Conservation (phyloP, 495 filamentous ascomycete genomes). For the Lineolata rhizophorae region DNA sequence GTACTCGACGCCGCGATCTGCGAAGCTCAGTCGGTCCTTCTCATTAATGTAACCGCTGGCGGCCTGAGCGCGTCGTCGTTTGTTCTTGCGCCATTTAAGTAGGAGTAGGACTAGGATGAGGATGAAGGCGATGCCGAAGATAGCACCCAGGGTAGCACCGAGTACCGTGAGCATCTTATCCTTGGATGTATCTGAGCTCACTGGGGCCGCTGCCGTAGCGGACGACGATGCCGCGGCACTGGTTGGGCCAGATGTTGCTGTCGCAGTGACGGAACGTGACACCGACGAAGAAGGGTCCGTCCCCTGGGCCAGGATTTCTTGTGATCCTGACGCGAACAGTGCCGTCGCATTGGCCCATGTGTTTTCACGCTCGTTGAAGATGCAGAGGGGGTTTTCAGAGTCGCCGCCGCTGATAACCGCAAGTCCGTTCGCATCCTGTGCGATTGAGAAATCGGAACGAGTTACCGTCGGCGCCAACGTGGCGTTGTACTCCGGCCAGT, state of each 20-base stretch:
- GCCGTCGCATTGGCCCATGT: constrained; percentile 57
- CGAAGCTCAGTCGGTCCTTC: constrained; percentile 37
- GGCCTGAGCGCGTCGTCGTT: constrained; percentile 26
- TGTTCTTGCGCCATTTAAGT: constrained; percentile 37
- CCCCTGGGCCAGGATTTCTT: constrained; percentile 14
- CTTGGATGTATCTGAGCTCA: constrained; percentile 5
- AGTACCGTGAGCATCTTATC: constrained; percentile 34
- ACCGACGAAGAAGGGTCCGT: constrained; percentile 18
- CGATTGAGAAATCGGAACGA: constrained; percentile 35
- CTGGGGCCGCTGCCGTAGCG: constrained; percentile 17
- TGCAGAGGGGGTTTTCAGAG: constrained; percentile 37
- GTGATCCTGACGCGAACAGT: constrained; percentile 29
- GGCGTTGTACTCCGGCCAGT: constrained; percentile 62
- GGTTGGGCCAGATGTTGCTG: constrained; percentile 17
- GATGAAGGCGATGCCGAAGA: constrained; percentile 48
- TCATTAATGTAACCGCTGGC: constrained; percentile 26
- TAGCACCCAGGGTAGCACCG: constrained; percentile 55
- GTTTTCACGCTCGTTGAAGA: constrained; percentile 66
- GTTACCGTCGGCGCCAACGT: constrained; percentile 41
- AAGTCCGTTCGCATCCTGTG: constrained; percentile 32
- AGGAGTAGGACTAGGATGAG: constrained; percentile 46
- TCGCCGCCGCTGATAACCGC: constrained; percentile 64
- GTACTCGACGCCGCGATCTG: constrained; percentile 37
- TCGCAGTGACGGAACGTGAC: constrained; percentile 17
- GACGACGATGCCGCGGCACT: constrained; percentile 21